A percentile compares a stretch with the other conserved stretches of the same genome.
These are phyloP conservation scores for Eucalyptus globulus DNA, from an alignment of 345 rosid species.

Conservation along the genomic window DNA sequence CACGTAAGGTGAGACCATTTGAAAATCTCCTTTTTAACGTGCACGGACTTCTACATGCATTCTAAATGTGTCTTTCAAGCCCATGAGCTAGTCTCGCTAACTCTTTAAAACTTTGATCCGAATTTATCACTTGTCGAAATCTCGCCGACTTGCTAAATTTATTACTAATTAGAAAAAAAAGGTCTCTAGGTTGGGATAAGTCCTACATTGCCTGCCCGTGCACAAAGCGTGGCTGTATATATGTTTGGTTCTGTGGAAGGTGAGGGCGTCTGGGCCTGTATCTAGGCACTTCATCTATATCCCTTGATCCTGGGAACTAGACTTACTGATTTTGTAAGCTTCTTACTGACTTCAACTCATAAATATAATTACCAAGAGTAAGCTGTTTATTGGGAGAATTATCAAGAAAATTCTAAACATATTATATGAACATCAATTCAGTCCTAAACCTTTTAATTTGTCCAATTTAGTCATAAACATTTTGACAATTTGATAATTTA, in stretches of 20 bases:
- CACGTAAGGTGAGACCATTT: neutral
- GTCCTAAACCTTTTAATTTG: rapidly evolving
- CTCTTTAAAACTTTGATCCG: neutral
- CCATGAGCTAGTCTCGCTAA: neutral
- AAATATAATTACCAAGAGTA: neutral
- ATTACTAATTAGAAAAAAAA: too few species aligned
- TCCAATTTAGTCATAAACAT: rapidly evolving
- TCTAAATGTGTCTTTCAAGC: neutral
- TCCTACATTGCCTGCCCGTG: neutral
- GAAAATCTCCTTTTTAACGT: neutral
- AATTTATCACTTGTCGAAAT: neutral
- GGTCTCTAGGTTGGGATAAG: neutral
- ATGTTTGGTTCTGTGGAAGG: neutral
- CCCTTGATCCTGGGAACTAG: neutral
- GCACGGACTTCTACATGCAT: neutral
- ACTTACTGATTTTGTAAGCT: neutral
- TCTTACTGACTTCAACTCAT: neutral
- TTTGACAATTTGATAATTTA: too few species aligned
- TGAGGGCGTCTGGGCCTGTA: neutral
- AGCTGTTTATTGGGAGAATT: rapidly evolving
- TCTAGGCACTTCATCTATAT: neutral
- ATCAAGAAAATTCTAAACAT: rapidly evolving
- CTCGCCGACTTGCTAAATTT: neutral
- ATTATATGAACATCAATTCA: rapidly evolving
- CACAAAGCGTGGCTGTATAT: neutral